Conservation (phyloP, 2,329 filamentous ascomycete species). For the Ophiocordyceps robertsii region DNA sequence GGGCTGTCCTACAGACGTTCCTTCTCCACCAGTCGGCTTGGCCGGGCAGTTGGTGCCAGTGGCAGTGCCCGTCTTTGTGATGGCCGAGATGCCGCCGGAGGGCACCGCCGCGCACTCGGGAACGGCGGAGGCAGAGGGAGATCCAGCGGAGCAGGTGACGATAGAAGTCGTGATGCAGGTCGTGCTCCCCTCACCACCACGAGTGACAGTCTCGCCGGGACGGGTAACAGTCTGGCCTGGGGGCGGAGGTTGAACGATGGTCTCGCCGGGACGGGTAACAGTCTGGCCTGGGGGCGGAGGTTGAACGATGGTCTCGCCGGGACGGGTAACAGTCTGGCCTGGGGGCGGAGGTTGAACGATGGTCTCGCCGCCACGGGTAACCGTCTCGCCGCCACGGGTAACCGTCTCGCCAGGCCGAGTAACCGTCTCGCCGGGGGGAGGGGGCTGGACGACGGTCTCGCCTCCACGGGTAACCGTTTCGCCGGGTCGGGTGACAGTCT, state of each 20-base stretch:
- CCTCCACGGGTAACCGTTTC: slow-evolving; percentile 14
- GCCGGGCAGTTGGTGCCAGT: neutral
- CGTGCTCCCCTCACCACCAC: neutral
- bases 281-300: neutral
- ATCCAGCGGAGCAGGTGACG: neutral
- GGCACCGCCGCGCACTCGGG: neutral
- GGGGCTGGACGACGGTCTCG: slow-evolving; percentile 1
- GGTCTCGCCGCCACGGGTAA: slow-evolving; percentile 9
- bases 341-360: slow-evolving; percentile 9
- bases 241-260: slow-evolving; percentile 10
- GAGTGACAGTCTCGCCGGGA: neutral
- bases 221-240: slow-evolving; percentile 3
- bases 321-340: slow-evolving; percentile 1
- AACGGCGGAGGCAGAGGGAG: neutral
- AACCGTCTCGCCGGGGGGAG: neutral
- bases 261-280: slow-evolving; percentile 7
- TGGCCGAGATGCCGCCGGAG: neutral
- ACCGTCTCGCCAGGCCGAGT: neutral
- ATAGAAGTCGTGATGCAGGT: neutral
- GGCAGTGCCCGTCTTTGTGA: neutral
- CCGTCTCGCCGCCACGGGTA: neutral
- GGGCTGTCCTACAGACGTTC: too few species aligned
- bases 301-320: slow-evolving; percentile 8
- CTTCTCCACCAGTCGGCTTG: neutral
- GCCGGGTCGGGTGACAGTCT: slow-evolving; percentile 2